Base-by-base conservation (phyloP, 106 monocot species). In the Dendrobium nobile region DNA sequence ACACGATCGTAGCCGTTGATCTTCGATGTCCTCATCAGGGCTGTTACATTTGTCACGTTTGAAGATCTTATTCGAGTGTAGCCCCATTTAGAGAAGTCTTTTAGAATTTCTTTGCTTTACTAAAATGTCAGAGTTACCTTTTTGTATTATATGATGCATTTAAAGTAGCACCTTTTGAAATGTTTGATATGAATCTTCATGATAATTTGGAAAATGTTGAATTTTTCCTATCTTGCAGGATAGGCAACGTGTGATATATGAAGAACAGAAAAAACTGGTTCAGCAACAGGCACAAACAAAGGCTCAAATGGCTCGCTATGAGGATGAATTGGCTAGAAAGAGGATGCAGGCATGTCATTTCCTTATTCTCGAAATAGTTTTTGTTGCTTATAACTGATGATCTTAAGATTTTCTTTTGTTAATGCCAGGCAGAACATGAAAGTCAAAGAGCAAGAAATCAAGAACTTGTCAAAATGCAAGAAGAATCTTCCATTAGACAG, bases 381-480 rank as follows among this genome's bases (percentile, higher is more conserved):
- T 31, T 78, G 55, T 72, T 22, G 48, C n/a, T 41, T 13, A 5
- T 64, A 73, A 41, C 77, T 45, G 5, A 18, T 37, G 7, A 18
- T 67, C 40, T 19, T 77, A 13, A 55, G 24, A 19, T 47, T 72
- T 78, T 54, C 40, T 47, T 82, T 84, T 80, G 6, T 75, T 81
- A 79, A 45, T 77, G 56, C 9, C 77, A 92, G 93, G 94, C 90
- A 64, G 96, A 97, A 41, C 91, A 97, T 87, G 96, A 97, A 86
- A 89, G 84, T 75, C 94, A 97, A 82, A 88, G 96, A 86, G 79
- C 75, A 24, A 94, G 96, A 84, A 97, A 97, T 80, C 96, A 94
- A 73, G 96, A 97, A 59, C 87, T 97, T 73, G 96, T 97, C 55
- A 97, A 92, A 77, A 94, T 97, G 90, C 96, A 97, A 88, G 96